Base-by-base conservation (phyloP, 352 stramenopile species). In the Phytophthora pistaciae region DNA sequence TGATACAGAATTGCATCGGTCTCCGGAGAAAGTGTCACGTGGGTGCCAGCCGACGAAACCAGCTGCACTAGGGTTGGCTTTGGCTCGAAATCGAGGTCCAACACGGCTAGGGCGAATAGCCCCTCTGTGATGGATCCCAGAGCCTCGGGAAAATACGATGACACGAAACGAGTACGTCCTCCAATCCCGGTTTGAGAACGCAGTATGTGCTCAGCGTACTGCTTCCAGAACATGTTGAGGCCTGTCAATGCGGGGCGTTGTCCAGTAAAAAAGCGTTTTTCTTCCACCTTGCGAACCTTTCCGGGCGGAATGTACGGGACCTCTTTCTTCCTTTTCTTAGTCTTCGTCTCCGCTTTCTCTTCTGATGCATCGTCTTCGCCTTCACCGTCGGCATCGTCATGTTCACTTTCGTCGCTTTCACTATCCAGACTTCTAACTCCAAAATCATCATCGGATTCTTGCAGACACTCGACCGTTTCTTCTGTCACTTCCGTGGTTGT, bases 221-320 rank as follows among this genome's bases (percentile, higher is more conserved):
- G 83, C 11, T 70, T 77, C 86, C 86, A 94, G 53, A 91, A 94
- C 52, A 68, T 72, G 68, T 88, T 91, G 1, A 57, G 23, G 2
- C 80, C 80, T 53, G 72, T 61, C 18, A 88, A 56, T 33, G 58
- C n/a, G n/a, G 73, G 76, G n/a, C 65, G 64, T 48, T 82, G 74
- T 0, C 38, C 55, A 13, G 36, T 52, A 25, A 80, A 83, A 48
- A 67, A 83, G 9, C 75, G 68, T 40, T 80, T 84, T 65, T 89
- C 81, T 56, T 82, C 64, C 5, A 87, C 53, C 55, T 68, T 83
- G 18, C 81, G 72, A 13, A 89, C 75, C 60, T 87, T 87, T 1
- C 81, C 81, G 8, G 81, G 66, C 13, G 65, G 67, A 21, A 89
- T 68, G 33, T 87, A 87, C 0, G 74, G 76, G 0, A 42, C 63